These are phyloP conservation scores for Bipolaris oryzae DNA, from an alignment of 2,329 filamentous ascomycete genomes.

Conservation along the genomic window DNA sequence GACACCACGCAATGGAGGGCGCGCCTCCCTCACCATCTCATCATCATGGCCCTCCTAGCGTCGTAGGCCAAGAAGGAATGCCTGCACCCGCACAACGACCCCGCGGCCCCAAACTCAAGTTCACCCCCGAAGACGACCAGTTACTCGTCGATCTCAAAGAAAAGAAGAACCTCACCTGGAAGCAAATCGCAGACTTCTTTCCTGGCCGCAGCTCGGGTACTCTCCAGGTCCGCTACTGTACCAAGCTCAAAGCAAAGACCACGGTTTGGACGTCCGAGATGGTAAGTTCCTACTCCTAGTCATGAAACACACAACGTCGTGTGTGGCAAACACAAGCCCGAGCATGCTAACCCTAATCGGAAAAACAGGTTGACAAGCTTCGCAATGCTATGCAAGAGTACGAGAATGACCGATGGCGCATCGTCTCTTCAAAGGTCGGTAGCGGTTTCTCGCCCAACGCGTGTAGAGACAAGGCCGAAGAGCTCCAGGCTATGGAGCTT, in stretches of 20 bases:
- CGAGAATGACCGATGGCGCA: constrained; percentile 91
- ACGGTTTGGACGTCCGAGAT: constrained; percentile 93
- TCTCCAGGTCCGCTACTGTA: constrained; percentile 91
- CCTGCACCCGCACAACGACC: constrained; percentile 79
- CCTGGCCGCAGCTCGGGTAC: constrained; percentile 89
- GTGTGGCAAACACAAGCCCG: constrained; percentile 35
- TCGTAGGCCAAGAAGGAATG: constrained; percentile 88
- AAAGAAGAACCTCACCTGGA: constrained; percentile 94
- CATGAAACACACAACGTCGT: constrained; percentile 47
- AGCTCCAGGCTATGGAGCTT: constrained; percentile 56
- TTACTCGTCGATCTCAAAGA: constrained; percentile 89
- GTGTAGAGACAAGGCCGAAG: constrained; percentile 78
- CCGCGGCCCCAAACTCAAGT: constrained; percentile 88
- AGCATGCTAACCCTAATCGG: constrained; percentile 43
- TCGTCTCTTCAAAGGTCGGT: constrained; percentile 88
- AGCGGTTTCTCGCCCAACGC: constrained; percentile 86
- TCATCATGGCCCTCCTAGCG: constrained; percentile 72
- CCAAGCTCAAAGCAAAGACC: constrained; percentile 91
- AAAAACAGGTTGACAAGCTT: constrained; percentile 73
- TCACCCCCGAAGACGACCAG: constrained; percentile 89
- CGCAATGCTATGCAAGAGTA: constrained; percentile 79
- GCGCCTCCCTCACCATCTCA: constrained; percentile 44
- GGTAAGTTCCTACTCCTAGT: constrained; percentile 60
- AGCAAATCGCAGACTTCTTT: constrained; percentile 96
- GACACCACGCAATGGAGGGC: constrained; percentile 61